Evolutionary conservation across 2,329 filamentous ascomycete species (phyloP), one percentile per base, ranked within the genome.

Genomic region (Monilinia fructigena): DNA sequence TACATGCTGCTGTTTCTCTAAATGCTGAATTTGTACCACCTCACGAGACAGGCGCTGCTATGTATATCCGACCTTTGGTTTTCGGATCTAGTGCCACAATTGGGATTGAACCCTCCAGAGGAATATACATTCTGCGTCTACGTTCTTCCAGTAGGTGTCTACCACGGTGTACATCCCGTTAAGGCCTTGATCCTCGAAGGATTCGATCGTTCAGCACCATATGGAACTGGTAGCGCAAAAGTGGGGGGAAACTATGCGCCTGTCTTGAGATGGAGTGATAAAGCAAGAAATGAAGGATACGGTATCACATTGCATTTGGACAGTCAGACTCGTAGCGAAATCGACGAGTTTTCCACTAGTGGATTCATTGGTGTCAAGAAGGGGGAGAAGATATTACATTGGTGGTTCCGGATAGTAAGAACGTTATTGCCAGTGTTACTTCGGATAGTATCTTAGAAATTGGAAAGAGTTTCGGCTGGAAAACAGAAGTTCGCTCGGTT

Each of bases 231-330:
- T 0, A 89, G 87, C 69, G 94, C 92, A n/a, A 98, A 98, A 80
- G 85, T 98, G 3, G 94, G 95, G 35, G 95, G 94, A 18, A 98
- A 98, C 80, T 98, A 98, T 76, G 94, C 93, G 12, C 94, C 94
- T 3, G 94, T 98, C 6, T 79, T 98, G 74, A 84, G 90, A 66
- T 93, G 92, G 84, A 96, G 91, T 75, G 93, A 96, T 73, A 89
- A 85, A 75, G 94, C 95, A 0, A 82, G 89, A 67, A 80, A 82
- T 23, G 85, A 92, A 68, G 94, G 94, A 42, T 98, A 86, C 75
- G 93, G 92, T n/a, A 98, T 98, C 75, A 98, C 94, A 2, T 82
- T 98, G 74, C 94, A 98, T 77, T 81, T 98, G 65, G 95, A 98
- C 79, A 95, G 91, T 77, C 88, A 88, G 75, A 91, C 86, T 12